Percentiles rank a stretch among this genome's conserved stretches.
These are phyloP conservation scores for Camelina hispida DNA, from an alignment of 345 rosid genomes.

Conservation along the genomic window DNA sequence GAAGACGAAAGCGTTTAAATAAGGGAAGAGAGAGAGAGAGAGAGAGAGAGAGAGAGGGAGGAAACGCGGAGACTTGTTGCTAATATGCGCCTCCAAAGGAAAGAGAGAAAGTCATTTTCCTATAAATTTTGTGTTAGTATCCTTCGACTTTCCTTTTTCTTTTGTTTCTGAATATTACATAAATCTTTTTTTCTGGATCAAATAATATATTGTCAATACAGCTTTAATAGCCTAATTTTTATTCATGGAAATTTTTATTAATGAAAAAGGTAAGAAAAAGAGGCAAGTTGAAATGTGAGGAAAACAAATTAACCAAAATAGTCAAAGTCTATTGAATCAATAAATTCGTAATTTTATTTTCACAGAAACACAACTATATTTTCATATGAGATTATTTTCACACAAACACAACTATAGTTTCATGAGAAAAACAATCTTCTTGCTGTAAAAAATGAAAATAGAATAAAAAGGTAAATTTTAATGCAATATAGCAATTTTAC, in stretches of 20 bases:
- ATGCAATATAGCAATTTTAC: no score
- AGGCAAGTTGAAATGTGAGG: background rate
- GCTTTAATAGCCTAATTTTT: conserved; percentile 5
- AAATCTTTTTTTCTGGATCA: conserved; percentile 1
- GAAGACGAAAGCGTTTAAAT: conserved; percentile 31
- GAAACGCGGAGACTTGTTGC: conserved; percentile 43
- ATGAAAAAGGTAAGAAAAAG: background rate
- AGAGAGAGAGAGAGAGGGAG: no score
- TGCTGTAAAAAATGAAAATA: no score
- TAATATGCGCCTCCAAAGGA: conserved; percentile 34
- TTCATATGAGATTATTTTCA: no score
- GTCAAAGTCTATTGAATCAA: background rate
- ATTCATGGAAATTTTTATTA: background rate
- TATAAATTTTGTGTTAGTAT: conserved; percentile 5
- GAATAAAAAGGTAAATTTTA: no score
- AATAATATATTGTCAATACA: background rate
- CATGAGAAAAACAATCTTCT: no score
- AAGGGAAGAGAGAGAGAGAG: background rate
- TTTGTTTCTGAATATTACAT: background rate
- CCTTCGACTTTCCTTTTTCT: conserved; percentile 13
- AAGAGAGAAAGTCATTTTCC: conserved; percentile 19
- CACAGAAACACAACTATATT: background rate
- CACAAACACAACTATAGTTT: no score
- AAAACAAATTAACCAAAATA: background rate
- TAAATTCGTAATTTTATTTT: background rate